These are phyloP conservation scores for Croton setiger DNA, from an alignment of 441 rosid species.

Conservation along the genomic window DNA sequence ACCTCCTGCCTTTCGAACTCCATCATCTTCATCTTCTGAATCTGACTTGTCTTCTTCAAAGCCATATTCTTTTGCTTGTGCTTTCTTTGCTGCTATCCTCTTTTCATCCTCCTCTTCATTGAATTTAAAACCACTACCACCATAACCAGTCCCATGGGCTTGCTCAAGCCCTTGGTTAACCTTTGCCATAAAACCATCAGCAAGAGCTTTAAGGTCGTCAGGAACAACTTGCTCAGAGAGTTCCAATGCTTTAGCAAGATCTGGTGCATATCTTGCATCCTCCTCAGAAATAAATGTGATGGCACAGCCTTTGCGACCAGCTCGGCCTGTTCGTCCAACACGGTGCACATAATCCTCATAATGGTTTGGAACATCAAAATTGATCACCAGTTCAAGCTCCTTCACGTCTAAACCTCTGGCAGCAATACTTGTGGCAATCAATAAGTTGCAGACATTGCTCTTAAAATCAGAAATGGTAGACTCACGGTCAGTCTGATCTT, in stretches of 20 bases:
- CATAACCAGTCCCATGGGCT: slow-evolving; percentile 94
- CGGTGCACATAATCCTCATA: slow-evolving; percentile 96
- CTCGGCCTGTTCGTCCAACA: slow-evolving; percentile 94
- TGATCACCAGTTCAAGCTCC: slow-evolving; percentile 89
- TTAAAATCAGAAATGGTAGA: slow-evolving; percentile 86
- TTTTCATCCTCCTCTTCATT: slow-evolving; percentile 96
- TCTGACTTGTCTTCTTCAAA: slow-evolving; percentile 94
- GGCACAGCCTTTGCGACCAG: slow-evolving; percentile 91
- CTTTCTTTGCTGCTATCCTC: slow-evolving; percentile 92
- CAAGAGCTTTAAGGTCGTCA: slow-evolving; percentile 73
- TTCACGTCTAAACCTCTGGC: slow-evolving; percentile 97
- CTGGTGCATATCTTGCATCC: slow-evolving; percentile 91
- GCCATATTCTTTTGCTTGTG: slow-evolving; percentile 95
- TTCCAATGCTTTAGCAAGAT: slow-evolving; percentile 86
- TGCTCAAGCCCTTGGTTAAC: slow-evolving; percentile 93
- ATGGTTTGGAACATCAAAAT: slow-evolving; percentile 78
- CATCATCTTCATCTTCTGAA: slow-evolving; percentile 92
- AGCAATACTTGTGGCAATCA: slow-evolving; percentile 61
- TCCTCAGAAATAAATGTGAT: slow-evolving; percentile 87
- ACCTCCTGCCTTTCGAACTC: slow-evolving; percentile 87
- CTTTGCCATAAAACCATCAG: slow-evolving; percentile 83
- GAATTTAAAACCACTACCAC: slow-evolving; percentile 96
- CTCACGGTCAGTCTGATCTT: slow-evolving; percentile 94
- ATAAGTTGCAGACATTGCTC: slow-evolving; percentile 79
- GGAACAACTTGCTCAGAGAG: slow-evolving; percentile 95